Percentiles rank a stretch among this genome's conserved stretches.
phyloP scores from a whole-genome alignment of 768 basidiomycete genomes.

The Candolleomyces aberdarensis region DNA sequence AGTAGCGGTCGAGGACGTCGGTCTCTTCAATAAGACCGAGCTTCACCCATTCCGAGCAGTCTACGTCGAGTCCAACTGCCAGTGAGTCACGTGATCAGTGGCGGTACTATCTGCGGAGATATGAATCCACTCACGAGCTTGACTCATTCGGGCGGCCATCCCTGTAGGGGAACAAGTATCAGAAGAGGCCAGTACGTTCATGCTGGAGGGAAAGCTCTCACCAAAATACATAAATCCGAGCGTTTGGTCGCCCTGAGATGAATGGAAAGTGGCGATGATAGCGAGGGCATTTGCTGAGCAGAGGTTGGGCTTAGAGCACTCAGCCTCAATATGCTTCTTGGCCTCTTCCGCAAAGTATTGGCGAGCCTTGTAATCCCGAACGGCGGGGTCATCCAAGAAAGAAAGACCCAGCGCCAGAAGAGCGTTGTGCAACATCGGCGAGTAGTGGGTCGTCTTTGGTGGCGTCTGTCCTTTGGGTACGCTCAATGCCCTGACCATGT shows the following conservation, averaged over 20 bases:
- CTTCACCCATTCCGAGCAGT: slow-evolving; percentile 56
- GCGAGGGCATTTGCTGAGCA: slow-evolving; percentile 43
- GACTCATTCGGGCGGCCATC: slow-evolving; percentile 56
- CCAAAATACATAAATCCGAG: slow-evolving; percentile 46
- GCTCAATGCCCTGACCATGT: slow-evolving; percentile 42
- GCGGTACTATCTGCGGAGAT: background rate
- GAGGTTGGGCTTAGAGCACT: slow-evolving; percentile 44
- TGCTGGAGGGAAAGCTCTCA: background rate
- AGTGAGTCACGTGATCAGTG: background rate
- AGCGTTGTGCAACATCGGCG: slow-evolving; percentile 71
- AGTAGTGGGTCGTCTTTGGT: slow-evolving; percentile 57
- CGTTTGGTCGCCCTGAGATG: slow-evolving; percentile 44
- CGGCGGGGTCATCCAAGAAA: slow-evolving; percentile 41
- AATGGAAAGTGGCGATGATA: slow-evolving; percentile 42
- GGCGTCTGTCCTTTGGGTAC: slow-evolving; percentile 32
- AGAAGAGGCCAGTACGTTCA: background rate
- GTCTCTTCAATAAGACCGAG: slow-evolving; percentile 47
- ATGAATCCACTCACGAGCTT: slow-evolving; percentile 47
- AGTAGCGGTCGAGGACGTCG: slow-evolving; percentile 47
- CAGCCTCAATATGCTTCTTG: slow-evolving; percentile 44
- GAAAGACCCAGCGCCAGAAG: slow-evolving; percentile 45
- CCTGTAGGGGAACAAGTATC: slow-evolving; percentile 29
- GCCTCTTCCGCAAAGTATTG: slow-evolving; percentile 40
- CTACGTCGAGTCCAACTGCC: slow-evolving; percentile 53
- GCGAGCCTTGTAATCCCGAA: slow-evolving; percentile 40